A percentile compares a stretch with the other conserved stretches of the same genome.
Conservation (phyloP, 164 flowering plant species). For the Liriodendron chinense region DNA sequence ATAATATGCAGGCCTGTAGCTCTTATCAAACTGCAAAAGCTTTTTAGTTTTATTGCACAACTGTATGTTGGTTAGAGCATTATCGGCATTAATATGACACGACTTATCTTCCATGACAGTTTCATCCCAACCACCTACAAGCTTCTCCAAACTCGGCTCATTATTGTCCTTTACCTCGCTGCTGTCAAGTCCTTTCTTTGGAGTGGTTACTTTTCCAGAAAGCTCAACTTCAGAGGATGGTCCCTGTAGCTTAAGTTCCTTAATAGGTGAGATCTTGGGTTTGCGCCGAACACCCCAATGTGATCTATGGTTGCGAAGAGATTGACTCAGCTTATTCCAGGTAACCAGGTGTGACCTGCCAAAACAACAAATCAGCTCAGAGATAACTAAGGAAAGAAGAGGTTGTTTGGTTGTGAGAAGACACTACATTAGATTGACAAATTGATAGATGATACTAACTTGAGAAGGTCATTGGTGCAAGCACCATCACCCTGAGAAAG, state of each 20-base stretch:
- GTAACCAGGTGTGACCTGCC: conserved; percentile 60
- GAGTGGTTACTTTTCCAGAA: conserved; percentile 17
- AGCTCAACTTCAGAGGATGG: conserved; percentile 18
- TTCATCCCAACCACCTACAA: conserved; percentile 52
- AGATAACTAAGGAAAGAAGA: background rate
- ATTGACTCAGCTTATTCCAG: conserved; percentile 54
- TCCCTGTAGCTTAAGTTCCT: conserved; percentile 65
- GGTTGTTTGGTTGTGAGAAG: background rate
- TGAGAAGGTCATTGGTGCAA: conserved; percentile 39
- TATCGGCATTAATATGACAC: conserved; percentile 20
- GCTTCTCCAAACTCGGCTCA: conserved; percentile 40
- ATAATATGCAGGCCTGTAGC: conserved; percentile 92
- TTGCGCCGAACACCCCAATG: conserved; percentile 78
- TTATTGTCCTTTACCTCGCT: conserved; percentile 17
- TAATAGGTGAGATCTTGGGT: conserved; percentile 66
- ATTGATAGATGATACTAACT: conserved; percentile 27
- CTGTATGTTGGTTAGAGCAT: conserved; percentile 16
- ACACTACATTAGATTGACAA: background rate
- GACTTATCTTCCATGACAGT: conserved; percentile 25
- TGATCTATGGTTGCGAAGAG: conserved; percentile 38
- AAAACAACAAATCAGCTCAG: conserved; percentile 9
- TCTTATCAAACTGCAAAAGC: conserved; percentile 86
- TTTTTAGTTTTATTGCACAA: conserved; percentile 42
- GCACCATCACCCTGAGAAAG: conserved; percentile 34
- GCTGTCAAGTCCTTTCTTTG: conserved; percentile 24